These are phyloP conservation scores for Diaporthe citrichinensis DNA, from an alignment of 2,329 filamentous ascomycete genomes.

Conservation along the genomic window DNA sequence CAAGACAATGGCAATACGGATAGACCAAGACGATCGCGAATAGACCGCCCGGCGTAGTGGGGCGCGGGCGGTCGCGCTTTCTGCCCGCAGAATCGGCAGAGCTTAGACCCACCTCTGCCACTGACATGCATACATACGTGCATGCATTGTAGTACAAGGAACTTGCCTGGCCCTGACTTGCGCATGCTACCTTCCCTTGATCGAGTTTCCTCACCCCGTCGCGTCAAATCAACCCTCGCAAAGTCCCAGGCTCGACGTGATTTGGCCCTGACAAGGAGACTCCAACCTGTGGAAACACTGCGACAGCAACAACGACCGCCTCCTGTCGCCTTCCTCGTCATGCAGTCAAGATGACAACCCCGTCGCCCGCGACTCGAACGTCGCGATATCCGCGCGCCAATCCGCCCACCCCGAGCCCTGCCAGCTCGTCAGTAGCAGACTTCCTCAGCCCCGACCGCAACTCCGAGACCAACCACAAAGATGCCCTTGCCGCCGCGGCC, in stretches of 20 bases:
- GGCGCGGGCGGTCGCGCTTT: slow-evolving; percentile 39
- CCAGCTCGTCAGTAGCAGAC: slow-evolving; percentile 32
- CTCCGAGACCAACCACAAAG: slow-evolving; percentile 38
- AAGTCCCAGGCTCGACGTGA: not conserved
- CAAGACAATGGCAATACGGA: not conserved
- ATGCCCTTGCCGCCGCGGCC: slow-evolving; percentile 38
- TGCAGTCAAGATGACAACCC: slow-evolving; percentile 36
- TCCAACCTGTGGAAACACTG: not conserved
- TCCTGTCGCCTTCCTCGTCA: slow-evolving; percentile 10
- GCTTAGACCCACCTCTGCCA: slow-evolving; percentile 22
- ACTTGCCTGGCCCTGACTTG: slow-evolving; percentile 32
- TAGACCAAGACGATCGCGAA: not conserved
- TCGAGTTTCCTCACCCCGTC: slow-evolving; percentile 30
- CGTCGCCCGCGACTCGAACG: slow-evolving; percentile 40
- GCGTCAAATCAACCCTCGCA: slow-evolving; percentile 18
- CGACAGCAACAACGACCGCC: not conserved
- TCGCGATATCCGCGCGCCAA: slow-evolving; percentile 41
- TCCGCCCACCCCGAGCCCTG: slow-evolving; percentile 33
- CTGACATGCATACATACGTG: not conserved
- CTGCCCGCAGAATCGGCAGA: slow-evolving; percentile 40
- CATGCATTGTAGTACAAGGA: slow-evolving; percentile 19
- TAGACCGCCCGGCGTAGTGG: slow-evolving; percentile 17
- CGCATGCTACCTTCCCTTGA: slow-evolving; percentile 15
- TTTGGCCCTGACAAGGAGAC: not conserved
- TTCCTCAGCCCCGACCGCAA: slow-evolving; percentile 41